Evolutionary conservation across 768 basidiomycete genomes (phyloP), one percentile per base, ranked within the genome.

Genomic region (Sarcodon sp.): DNA sequence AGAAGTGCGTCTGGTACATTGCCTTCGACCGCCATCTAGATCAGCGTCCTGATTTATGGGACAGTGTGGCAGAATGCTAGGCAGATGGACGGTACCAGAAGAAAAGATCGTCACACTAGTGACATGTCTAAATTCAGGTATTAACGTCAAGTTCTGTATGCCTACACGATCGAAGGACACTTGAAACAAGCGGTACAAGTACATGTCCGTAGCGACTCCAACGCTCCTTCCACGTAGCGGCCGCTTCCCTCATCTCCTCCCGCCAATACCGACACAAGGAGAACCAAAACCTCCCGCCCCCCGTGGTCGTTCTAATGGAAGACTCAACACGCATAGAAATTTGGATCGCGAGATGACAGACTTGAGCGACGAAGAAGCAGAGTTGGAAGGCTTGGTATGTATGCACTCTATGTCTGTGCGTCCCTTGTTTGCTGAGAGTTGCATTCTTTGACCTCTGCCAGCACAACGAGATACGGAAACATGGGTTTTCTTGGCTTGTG

Each of bases 331-430:
- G 33, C 68, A 72, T 37, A 76, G 87, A 18, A 81, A 89, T 61
- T 60, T 87, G 32, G 73, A 76, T 51, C 75, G 77, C 36, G 86
- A 90, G 60, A 82, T 86, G 71, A 83, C 87, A 44, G 85, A 90
- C 56, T 64, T 90, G 51, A 87, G 84, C 50, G 87, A 89, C 49
- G 87, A 89, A 60, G 87, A 89, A 63, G 75, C 70, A 46, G 84
- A 88, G 55, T 59, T 89, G n/a, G 87, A 89, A 50, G 83, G 83
- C 39, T 68, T 77, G 54, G 87, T 83, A 57, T 53, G 76, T 66
- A 33, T 33, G 11, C 33, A 32, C 33, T 32, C 43, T 10, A 46
- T 39, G 50, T 55, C 35, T 21, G 36, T 46, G 34, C 7, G 33
- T 18, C 43, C 13, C 16, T 35, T 33, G n/a, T 10, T 38, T 43